These are phyloP conservation scores for Alternaria arborescens DNA, from an alignment of 2,329 filamentous ascomycete genomes.

Conservation along the genomic window DNA sequence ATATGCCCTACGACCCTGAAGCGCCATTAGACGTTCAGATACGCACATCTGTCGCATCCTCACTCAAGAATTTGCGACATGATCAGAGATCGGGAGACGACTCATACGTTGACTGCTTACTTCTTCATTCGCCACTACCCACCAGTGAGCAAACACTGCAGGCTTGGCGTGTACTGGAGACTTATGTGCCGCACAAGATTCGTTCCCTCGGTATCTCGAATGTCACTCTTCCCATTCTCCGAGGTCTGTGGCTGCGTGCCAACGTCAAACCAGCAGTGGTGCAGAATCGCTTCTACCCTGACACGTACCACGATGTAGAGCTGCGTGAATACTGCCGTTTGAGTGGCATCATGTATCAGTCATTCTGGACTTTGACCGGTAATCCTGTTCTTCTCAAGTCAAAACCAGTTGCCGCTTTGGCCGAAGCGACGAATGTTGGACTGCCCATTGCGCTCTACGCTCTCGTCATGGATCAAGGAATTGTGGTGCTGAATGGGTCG, in stretches of 20 bases:
- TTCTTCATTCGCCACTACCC: constrained; percentile 66
- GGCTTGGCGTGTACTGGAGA: constrained; percentile 72
- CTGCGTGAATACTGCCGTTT: constrained; percentile 66
- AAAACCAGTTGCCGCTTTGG: constrained; percentile 61
- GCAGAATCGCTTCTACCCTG: constrained; percentile 76
- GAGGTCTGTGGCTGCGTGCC: constrained; percentile 59
- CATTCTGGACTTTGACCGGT: constrained; percentile 69
- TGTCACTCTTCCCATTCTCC: constrained; percentile 66
- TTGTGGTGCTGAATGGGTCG: constrained; percentile 65
- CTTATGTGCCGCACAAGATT: constrained; percentile 71
- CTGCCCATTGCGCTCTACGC: constrained; percentile 62
- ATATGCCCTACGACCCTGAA: constrained; percentile 69
- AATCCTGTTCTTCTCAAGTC: constrained; percentile 63
- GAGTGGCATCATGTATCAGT: constrained; percentile 64
- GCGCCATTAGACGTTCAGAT: constrained; percentile 71
- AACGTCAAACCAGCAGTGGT: constrained; percentile 68
- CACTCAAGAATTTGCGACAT: constrained; percentile 67
- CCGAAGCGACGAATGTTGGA: constrained; percentile 53
- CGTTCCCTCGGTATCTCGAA: constrained; percentile 80
- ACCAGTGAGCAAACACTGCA: constrained; percentile 63
- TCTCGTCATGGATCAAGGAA: constrained; percentile 63
- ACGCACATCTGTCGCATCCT: constrained; percentile 71
- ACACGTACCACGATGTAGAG: constrained; percentile 66
- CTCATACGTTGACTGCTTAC: constrained; percentile 65
- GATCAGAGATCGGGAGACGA: constrained; percentile 42